These are phyloP conservation scores for Didymellaceae sp. DNA, from an alignment of 2,329 filamentous ascomycete genomes.

Conservation along the genomic window DNA sequence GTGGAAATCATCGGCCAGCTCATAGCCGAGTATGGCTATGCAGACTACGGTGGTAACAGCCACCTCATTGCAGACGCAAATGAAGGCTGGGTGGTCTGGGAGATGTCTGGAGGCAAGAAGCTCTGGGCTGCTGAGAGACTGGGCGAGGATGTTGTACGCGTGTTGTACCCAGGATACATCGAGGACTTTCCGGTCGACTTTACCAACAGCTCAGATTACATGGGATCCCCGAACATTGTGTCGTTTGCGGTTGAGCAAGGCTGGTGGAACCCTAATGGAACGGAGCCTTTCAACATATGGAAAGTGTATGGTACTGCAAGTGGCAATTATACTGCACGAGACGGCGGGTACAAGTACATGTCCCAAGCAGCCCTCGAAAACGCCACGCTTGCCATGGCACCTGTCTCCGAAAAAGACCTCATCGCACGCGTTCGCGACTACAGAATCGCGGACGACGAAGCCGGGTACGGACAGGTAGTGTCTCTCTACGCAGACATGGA, in stretches of 20 bases:
- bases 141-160: constrained; percentile 39
- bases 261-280: constrained; percentile 43
- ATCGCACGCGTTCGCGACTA: constrained; percentile 50
- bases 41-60: constrained; percentile 53
- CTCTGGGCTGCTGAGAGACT: constrained; percentile 48
- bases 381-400: constrained; percentile 51
- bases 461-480: constrained; percentile 47
- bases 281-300: constrained; percentile 47
- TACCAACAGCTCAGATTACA: constrained; percentile 37
- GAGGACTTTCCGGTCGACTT: constrained; percentile 46
- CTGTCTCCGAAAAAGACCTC: constrained; percentile 58
- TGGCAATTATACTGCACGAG: constrained; percentile 37
- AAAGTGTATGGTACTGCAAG: constrained; percentile 42
- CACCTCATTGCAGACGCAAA: constrained; percentile 52
- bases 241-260: constrained; percentile 45
- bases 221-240: constrained; percentile 45
- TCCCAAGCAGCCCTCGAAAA: constrained; percentile 46
- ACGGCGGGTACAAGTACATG: constrained; percentile 49
- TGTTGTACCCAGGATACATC: constrained; percentile 48
- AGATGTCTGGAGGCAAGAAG: constrained; percentile 44
- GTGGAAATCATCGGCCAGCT: constrained; percentile 52
- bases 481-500: constrained; percentile 35
- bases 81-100: constrained; percentile 47
- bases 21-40: constrained; percentile 51
- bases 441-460: constrained; percentile 46